phyloP scores from a whole-genome alignment of 768 basidiomycete species.

The Boletus sp. region DNA sequence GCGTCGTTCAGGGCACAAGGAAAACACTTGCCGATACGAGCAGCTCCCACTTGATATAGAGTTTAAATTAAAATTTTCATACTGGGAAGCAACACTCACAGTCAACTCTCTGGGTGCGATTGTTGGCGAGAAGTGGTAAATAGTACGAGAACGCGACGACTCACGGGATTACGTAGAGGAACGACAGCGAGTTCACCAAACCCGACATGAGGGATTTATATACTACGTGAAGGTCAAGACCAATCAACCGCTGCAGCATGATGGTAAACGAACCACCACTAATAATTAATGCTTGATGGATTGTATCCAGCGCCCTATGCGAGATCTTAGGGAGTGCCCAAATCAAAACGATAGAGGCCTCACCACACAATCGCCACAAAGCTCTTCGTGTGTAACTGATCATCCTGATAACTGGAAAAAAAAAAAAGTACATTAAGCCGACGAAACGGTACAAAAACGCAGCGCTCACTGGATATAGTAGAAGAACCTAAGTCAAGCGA shows the following conservation, averaged over 20 bases:
- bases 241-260: neutral
- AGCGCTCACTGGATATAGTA: conserved; percentile 6
- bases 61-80: neutral
- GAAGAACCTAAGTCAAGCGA: neutral
- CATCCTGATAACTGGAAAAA: neutral
- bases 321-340: neutral
- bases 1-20: neutral
- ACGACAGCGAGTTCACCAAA: neutral
- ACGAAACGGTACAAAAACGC: neutral
- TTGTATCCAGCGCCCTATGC: neutral
- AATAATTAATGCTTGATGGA: neutral
- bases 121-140: neutral
- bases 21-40: neutral
- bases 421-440: neutral
- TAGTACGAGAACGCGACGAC: neutral
- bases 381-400: neutral
- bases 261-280: conserved; percentile 1
- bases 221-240: neutral
- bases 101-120: neutral
- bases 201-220: neutral
- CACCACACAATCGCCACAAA: neutral
- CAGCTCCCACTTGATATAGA: neutral
- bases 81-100: neutral
- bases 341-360: neutral
- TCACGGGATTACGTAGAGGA: neutral